These are phyloP conservation scores for Didymella pomorum DNA, from an alignment of 2,329 filamentous ascomycete genomes.

Conservation along the genomic window DNA sequence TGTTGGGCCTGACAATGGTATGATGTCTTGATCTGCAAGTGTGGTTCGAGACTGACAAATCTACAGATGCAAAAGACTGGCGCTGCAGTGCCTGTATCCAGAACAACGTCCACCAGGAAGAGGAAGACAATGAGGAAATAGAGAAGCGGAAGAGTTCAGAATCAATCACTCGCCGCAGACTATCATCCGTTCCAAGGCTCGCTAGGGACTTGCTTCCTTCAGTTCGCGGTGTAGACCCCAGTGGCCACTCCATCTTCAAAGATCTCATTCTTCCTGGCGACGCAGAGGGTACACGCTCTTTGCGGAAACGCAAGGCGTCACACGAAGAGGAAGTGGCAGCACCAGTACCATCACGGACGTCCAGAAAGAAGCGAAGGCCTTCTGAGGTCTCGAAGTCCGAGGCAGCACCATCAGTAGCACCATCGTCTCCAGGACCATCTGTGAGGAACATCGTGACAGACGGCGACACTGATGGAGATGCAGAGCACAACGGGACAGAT, in stretches of 20 bases:
- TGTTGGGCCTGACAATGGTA: constrained; percentile 71
- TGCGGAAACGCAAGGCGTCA: constrained; percentile 86
- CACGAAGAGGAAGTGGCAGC: constrained; percentile 69
- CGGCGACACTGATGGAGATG: constrained; percentile 40
- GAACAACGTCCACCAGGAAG: constrained; percentile 50
- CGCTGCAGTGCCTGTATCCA: constrained; percentile 66
- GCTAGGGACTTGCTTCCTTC: constrained; percentile 76
- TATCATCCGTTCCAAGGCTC: constrained; percentile 70
- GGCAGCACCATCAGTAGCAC: constrained; percentile 36
- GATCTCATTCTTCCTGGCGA: constrained; percentile 76
- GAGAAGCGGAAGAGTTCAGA: constrained; percentile 25
- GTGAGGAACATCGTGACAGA: constrained; percentile 42
- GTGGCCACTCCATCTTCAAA: constrained; percentile 75
- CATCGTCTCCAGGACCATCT: constrained; percentile 41
- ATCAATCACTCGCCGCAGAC: constrained; percentile 56
- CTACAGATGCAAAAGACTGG: constrained; percentile 66
- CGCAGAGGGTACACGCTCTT: constrained; percentile 76
- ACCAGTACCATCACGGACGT: constrained; percentile 50
- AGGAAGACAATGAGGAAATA: constrained; percentile 12
- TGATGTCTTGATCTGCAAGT: constrained; percentile 41
- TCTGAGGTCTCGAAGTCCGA: constrained; percentile 47
- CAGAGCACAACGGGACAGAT: constrained; percentile 40
- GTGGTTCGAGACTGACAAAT: constrained; percentile 21
- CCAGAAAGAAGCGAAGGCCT: constrained; percentile 54
- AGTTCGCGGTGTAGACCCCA: constrained; percentile 70